Percentiles rank a stretch among this genome's conserved stretches.
phyloP scores from a whole-genome alignment of 2,329 filamentous ascomycete genomes.

The Aspergillus proliferans region DNA sequence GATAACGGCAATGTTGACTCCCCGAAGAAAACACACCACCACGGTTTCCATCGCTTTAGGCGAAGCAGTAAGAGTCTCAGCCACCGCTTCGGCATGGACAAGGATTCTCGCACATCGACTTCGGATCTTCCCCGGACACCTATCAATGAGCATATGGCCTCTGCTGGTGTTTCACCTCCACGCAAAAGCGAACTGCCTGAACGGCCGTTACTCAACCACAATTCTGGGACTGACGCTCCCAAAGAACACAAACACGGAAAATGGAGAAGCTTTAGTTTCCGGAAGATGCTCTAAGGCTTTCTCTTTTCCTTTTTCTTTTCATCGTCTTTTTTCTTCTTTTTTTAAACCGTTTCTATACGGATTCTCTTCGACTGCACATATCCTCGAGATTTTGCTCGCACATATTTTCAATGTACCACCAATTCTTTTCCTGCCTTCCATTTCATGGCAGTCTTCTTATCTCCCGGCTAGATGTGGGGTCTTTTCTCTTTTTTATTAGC shows the following conservation, averaged over 20 bases:
- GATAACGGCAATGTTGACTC: constrained; percentile 38
- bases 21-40: constrained; percentile 31
- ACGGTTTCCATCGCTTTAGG: constrained; percentile 59
- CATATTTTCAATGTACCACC: constrained; percentile 27
- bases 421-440: constrained; percentile 12
- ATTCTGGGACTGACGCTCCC: constrained; percentile 14
- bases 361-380: constrained; percentile 21
- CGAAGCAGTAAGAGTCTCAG: constrained; percentile 73
- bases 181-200: constrained; percentile 10
- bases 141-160: constrained; percentile 13
- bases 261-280: constrained; percentile 39
- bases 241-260: constrained; percentile 20
- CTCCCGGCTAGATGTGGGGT: constrained; percentile 2
- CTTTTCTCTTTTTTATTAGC: constrained; percentile 8
- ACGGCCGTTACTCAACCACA: constrained; percentile 3
- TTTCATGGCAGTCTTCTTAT: constrained; percentile 3
- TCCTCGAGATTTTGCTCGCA: constrained; percentile 11
- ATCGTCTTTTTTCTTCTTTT: neutral
- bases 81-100: constrained; percentile 54
- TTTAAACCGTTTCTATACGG: no score
- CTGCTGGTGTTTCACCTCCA: constrained; percentile 6
- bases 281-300: constrained; percentile 41
- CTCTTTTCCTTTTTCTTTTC: constrained; percentile 6
- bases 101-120: constrained; percentile 28
- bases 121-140: constrained; percentile 18